Evolutionary conservation across 2,329 filamentous ascomycete species (phyloP).

Genomic region (Talaromyces atroroseus): DNA sequence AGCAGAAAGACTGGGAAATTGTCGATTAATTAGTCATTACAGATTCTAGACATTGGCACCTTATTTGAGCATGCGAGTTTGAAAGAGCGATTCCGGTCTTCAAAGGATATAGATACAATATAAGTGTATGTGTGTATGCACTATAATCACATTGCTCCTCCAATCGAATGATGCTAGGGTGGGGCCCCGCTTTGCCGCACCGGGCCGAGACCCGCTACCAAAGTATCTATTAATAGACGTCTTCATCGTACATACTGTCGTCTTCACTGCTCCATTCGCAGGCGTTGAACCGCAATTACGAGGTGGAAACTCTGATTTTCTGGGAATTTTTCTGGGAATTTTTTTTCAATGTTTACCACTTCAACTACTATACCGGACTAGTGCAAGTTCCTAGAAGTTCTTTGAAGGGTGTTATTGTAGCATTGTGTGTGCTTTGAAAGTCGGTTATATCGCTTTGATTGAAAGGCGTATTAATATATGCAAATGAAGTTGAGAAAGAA

Average conservation of each 20-base stretch:
- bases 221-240: slow-evolving; percentile 1
- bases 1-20: neutral
- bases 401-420: neutral
- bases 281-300: neutral
- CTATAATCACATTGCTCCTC: neutral
- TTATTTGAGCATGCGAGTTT: neutral
- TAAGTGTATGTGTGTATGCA: neutral
- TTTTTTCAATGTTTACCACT: too few species aligned
- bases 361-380: too few species aligned
- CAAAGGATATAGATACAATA: too few species aligned
- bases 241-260: neutral
- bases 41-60: neutral
- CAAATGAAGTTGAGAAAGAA: neutral
- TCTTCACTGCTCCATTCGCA: neutral
- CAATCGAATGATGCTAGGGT: neutral
- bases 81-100: neutral
- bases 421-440: neutral
- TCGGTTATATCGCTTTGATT: neutral
- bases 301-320: neutral
- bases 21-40: neutral
- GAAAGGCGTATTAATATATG: neutral
- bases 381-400: too few species aligned
- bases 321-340: too few species aligned
- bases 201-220: slow-evolving; percentile 12
- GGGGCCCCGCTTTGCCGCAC: neutral